Conservation (phyloP, 2,329 filamentous ascomycete genomes). For the Zymoseptoria tritici region DNA sequence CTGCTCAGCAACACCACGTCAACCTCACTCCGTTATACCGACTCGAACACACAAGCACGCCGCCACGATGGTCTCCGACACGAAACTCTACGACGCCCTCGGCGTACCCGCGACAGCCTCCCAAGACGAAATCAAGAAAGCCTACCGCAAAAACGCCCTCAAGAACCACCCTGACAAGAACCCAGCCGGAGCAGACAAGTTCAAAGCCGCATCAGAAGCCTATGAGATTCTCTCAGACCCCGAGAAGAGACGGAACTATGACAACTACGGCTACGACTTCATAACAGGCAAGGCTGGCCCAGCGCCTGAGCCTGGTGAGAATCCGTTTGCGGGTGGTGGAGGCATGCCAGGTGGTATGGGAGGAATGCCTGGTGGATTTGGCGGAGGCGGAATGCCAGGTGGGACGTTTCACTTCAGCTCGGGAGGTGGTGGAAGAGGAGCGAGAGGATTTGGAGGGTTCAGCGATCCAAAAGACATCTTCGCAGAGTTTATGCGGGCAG, state of each 20-base stretch:
- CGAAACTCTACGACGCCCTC: slow-evolving; percentile 87
- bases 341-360: slow-evolving; percentile 53
- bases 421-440: slow-evolving; percentile 44
- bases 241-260: slow-evolving; percentile 92
- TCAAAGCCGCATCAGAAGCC: slow-evolving; percentile 95
- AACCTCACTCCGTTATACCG: background rate
- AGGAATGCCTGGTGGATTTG: slow-evolving; percentile 40
- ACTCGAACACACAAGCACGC: background rate
- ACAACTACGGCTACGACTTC: slow-evolving; percentile 90
- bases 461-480: slow-evolving; percentile 80
- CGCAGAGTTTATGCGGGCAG: slow-evolving; percentile 65
- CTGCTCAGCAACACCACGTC: background rate
- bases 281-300: slow-evolving; percentile 42
- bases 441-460: slow-evolving; percentile 65
- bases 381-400: slow-evolving; percentile 44
- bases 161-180: slow-evolving; percentile 94
- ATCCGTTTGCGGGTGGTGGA: slow-evolving; percentile 36
- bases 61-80: slow-evolving; percentile 78
- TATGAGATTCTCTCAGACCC: slow-evolving; percentile 97
- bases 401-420: slow-evolving; percentile 60
- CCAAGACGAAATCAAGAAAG: slow-evolving; percentile 96
- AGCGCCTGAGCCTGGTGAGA: slow-evolving; percentile 49
- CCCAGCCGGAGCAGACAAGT: slow-evolving; percentile 78
- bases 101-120: slow-evolving; percentile 69
- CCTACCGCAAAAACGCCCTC: slow-evolving; percentile 79